These are phyloP conservation scores for Pelargonium hybrid DNA, from an alignment of 441 rosid genomes.

Conservation along the genomic window DNA sequence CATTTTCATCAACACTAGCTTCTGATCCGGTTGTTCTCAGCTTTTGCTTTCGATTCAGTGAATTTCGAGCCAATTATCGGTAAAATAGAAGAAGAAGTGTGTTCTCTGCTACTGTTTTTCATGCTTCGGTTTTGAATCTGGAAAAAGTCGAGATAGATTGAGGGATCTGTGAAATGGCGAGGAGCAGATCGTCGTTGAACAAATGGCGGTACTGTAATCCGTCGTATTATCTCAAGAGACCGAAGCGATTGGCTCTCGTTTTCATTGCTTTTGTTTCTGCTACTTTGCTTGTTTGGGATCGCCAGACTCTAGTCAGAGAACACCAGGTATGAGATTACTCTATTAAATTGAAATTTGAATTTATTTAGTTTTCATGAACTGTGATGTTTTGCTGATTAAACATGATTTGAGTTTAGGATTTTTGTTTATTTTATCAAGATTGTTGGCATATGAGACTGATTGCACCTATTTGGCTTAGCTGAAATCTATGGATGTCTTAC, in stretches of 20 bases:
- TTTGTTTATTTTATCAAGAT: too few species aligned
- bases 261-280: conserved; percentile 55
- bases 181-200: conserved; percentile 35
- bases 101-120: background rate
- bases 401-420: too few species aligned
- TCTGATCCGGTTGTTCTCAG: too few species aligned
- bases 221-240: conserved; percentile 71
- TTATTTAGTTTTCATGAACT: too few species aligned
- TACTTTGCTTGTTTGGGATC: conserved; percentile 76
- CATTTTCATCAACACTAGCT: too few species aligned
- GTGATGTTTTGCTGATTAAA: too few species aligned
- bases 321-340: conserved; percentile 37
- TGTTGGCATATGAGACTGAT: too few species aligned
- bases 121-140: conserved; percentile 5
- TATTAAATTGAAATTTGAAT: too few species aligned
- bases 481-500: too few species aligned
- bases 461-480: too few species aligned
- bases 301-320: conserved; percentile 69
- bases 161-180: conserved; percentile 17
- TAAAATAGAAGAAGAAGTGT: background rate
- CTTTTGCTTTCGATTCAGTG: too few species aligned
- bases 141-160: background rate
- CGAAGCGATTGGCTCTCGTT: conserved; percentile 75
- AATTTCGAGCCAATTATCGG: too few species aligned
- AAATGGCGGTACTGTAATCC: conserved; percentile 65